Percentiles rank a stretch among this genome's conserved stretches.
phyloP scores from a whole-genome alignment of 306 rosid species.

The Gynostemma pentaphyllum region DNA sequence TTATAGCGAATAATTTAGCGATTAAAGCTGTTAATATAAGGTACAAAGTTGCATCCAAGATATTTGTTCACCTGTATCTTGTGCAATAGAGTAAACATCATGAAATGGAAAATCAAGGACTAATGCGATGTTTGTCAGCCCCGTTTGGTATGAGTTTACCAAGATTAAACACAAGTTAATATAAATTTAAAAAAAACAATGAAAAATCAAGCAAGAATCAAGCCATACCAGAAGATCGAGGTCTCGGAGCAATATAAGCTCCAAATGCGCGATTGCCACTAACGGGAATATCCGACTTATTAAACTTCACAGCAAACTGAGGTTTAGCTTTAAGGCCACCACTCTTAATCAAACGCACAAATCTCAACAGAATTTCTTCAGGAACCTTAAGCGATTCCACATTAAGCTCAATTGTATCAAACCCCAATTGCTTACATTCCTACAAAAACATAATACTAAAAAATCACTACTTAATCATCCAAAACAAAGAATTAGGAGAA shows the following conservation, averaged over 20 bases:
- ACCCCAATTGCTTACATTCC: conserved; percentile 89
- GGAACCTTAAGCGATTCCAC: conserved; percentile 59
- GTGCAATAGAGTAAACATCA: not conserved
- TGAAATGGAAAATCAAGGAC: not conserved
- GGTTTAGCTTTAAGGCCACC: conserved; percentile 72
- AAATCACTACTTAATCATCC: not conserved
- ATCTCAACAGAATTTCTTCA: conserved; percentile 73
- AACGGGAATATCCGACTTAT: conserved; percentile 65
- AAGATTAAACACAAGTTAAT: not conserved
- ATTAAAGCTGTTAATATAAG: not conserved
- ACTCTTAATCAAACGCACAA: conserved; percentile 65
- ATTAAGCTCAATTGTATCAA: conserved; percentile 73
- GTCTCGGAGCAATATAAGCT: conserved; percentile 53
- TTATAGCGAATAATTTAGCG: not conserved
- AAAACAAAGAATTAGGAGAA: not conserved
- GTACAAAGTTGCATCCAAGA: not conserved
- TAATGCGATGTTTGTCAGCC: not conserved
- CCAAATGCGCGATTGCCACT: conserved; percentile 70
- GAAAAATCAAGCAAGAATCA: not conserved
- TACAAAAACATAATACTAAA: conserved; percentile 9
- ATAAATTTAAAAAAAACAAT: not conserved
- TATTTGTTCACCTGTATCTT: not conserved
- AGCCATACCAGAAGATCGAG: conserved; percentile 65
- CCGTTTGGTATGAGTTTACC: no score
- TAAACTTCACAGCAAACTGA: conserved; percentile 59